Conservation (phyloP, 148 eudicot species). For the Rhododendron mucronatum region DNA sequence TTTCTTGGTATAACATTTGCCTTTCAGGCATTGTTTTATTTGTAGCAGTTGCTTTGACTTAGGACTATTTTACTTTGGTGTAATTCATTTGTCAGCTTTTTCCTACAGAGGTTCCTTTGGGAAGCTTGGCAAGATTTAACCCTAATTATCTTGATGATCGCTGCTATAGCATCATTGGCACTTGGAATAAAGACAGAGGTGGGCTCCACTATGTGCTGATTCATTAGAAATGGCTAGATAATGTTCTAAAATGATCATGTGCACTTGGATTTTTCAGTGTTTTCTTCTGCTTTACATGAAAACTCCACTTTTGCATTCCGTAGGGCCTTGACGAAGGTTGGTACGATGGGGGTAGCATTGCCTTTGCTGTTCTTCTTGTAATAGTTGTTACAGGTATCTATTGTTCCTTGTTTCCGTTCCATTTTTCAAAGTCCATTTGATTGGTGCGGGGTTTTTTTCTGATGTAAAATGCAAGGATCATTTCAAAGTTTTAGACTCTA, state of each 20-base stretch:
- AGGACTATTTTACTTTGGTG: not conserved
- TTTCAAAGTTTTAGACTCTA: not conserved
- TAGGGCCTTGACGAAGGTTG: constrained; percentile 83
- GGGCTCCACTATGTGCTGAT: constrained; percentile 12
- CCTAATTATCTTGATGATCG: constrained; percentile 75
- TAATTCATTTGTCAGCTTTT: constrained; percentile 1
- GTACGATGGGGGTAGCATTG: constrained; percentile 97
- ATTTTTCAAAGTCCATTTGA: not conserved
- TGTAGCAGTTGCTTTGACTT: not conserved
- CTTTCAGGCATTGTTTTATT: not conserved
- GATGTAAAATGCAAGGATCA: not conserved
- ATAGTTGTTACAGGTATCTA: constrained; percentile 72
- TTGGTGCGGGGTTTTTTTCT: not conserved
- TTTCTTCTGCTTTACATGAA: not conserved
- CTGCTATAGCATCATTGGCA: constrained; percentile 65
- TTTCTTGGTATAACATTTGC: constrained; percentile 43
- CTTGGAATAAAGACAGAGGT: constrained; percentile 92
- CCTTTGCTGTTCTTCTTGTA: constrained; percentile 88
- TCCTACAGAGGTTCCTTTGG: constrained; percentile 77
- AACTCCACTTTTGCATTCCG: not conserved
- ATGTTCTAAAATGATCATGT: not conserved
- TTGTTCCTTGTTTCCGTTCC: not conserved
- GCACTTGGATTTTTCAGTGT: not conserved
- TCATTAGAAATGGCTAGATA: not conserved
- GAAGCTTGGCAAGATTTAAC: constrained; percentile 93